These are phyloP conservation scores for Leptographium radiaticola DNA, from an alignment of 2,329 filamentous ascomycete species.

Conservation along the genomic window DNA sequence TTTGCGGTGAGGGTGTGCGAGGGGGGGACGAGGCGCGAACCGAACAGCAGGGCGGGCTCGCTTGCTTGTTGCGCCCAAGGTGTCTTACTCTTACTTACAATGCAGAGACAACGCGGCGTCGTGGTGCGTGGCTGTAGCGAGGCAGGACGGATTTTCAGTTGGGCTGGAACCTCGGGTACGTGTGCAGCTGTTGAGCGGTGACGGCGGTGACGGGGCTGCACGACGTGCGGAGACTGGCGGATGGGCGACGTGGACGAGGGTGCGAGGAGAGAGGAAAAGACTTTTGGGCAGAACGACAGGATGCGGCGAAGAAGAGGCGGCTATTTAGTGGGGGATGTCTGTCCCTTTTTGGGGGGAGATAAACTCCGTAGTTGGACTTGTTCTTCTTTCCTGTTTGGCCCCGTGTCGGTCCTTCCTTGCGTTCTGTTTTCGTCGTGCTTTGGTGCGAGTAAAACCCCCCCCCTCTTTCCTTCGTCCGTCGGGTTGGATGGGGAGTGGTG, in stretches of 20 bases:
- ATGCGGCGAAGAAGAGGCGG: too few relatives aligned
- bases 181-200: neutral
- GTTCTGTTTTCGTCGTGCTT: neutral
- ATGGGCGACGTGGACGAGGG: neutral
- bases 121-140: neutral
- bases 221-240: neutral
- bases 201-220: neutral
- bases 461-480: constrained; percentile 5
- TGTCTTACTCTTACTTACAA: neutral
- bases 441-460: neutral
- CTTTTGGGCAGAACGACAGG: neutral
- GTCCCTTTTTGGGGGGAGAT: too few relatives aligned
- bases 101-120: neutral
- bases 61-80: too few relatives aligned
- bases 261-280: neutral
- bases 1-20: neutral
- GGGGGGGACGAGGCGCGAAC: neutral
- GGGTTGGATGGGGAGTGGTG: constrained; percentile 7
- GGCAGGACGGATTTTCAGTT: neutral
- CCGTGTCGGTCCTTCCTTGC: too few relatives aligned
- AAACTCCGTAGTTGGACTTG: too few relatives aligned
- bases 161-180: neutral
- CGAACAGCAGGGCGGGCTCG: neutral
- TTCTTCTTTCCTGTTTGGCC: too few relatives aligned
- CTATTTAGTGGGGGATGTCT: too few relatives aligned